These are phyloP conservation scores for Crithidia thermophila DNA, from an alignment of 208 protist species.

Conservation along the genomic window DNA sequence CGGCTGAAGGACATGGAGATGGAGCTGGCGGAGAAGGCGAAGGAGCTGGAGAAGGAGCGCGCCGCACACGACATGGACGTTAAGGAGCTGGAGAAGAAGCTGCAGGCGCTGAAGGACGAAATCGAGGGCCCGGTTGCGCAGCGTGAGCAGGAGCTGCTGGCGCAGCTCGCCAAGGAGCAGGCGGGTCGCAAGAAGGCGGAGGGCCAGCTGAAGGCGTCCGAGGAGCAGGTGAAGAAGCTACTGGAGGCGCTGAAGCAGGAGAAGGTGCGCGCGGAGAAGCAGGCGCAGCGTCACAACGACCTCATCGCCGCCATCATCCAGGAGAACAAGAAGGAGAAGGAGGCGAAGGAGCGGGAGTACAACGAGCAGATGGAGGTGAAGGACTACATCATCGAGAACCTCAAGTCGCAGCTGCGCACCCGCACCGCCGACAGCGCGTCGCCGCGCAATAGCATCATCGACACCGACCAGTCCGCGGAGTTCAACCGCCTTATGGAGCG, in stretches of 20 bases:
- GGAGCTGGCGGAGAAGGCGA: slow-evolving; percentile 48
- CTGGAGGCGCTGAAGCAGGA: slow-evolving; percentile 65
- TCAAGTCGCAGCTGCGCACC: slow-evolving; percentile 65
- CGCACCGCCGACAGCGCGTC: slow-evolving; percentile 48
- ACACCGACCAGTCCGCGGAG: slow-evolving; percentile 58
- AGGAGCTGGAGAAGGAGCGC: slow-evolving; percentile 48
- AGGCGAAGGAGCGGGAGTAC: slow-evolving; percentile 86
- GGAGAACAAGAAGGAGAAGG: slow-evolving; percentile 87
- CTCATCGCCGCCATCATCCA: slow-evolving; percentile 85
- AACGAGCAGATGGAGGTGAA: slow-evolving; percentile 79
- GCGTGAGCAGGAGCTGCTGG: slow-evolving; percentile 48
- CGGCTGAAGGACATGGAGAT: slow-evolving; percentile 63
- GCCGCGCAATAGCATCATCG: slow-evolving; percentile 27
- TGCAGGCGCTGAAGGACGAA: slow-evolving; percentile 36
- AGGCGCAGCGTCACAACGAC: slow-evolving; percentile 67
- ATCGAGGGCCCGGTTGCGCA: slow-evolving; percentile 39
- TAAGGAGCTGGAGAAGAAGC: slow-evolving; percentile 42
- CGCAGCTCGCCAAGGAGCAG: slow-evolving; percentile 55
- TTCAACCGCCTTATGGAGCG: slow-evolving; percentile 69
- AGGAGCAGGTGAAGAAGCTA: slow-evolving; percentile 63
- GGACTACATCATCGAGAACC: slow-evolving; percentile 80
- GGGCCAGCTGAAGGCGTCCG: slow-evolving; percentile 36
- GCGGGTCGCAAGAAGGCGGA: slow-evolving; percentile 42
- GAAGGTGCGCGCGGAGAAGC: slow-evolving; percentile 62
- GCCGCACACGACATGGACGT: slow-evolving; percentile 37